Percentiles rank a stretch among this genome's conserved stretches.
Conservation (phyloP, 2,329 filamentous ascomycete species). For the Didymella keratinophila region DNA sequence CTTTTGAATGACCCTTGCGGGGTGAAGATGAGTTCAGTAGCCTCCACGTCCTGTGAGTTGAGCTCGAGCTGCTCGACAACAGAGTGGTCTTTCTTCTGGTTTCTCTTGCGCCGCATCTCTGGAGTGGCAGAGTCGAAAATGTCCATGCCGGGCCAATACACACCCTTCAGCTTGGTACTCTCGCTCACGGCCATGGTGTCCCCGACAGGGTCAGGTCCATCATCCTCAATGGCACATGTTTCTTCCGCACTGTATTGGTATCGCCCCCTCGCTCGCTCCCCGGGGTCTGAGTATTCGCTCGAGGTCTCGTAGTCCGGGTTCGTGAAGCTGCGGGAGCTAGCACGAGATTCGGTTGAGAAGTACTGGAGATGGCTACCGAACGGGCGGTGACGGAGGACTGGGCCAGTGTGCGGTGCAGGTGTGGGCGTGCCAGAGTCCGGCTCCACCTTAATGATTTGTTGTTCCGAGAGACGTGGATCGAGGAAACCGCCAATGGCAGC, state of each 20-base stretch:
- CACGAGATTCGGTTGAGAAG: constrained; percentile 48
- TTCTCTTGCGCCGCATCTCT: constrained; percentile 75
- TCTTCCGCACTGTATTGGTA: constrained; percentile 36
- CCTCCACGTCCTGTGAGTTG: constrained; percentile 69
- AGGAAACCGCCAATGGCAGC: constrained; percentile 38
- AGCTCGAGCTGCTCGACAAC: constrained; percentile 72
- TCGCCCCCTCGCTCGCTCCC: constrained; percentile 32
- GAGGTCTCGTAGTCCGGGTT: constrained; percentile 50
- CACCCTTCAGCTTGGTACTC: constrained; percentile 69
- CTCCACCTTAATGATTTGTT: constrained; percentile 48
- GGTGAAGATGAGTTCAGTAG: constrained; percentile 70
- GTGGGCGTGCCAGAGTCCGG: constrained; percentile 36
- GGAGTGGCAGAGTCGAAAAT: constrained; percentile 82
- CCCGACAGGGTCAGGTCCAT: constrained; percentile 29
- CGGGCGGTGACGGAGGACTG: constrained; percentile 41
- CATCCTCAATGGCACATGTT: constrained; percentile 46
- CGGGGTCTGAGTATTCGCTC: constrained; percentile 48
- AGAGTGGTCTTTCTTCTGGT: constrained; percentile 78
- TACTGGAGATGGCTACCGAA: constrained; percentile 50
- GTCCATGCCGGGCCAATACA: constrained; percentile 79
- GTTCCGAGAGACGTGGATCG: constrained; percentile 49
- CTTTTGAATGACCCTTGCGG: constrained; percentile 53
- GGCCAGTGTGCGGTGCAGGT: constrained; percentile 40
- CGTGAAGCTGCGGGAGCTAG: constrained; percentile 48
- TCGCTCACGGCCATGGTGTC: constrained; percentile 47